These are phyloP conservation scores for Paramecium octaurelia DNA, from an alignment of 73 alveolate genomes.

Conservation along the genomic window DNA sequence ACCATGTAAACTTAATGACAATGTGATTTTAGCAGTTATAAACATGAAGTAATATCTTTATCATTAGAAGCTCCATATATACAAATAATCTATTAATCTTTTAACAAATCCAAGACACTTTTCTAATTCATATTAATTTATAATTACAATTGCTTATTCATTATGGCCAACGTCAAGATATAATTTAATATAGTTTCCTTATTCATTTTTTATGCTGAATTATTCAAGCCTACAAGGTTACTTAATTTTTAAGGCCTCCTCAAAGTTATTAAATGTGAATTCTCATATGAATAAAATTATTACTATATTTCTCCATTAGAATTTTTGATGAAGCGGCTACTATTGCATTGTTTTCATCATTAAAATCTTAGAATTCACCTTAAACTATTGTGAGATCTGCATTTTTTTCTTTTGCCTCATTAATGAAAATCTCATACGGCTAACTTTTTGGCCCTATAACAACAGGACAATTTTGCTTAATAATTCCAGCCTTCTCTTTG, in stretches of 20 bases:
- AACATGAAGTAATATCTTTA: conserved; percentile 55
- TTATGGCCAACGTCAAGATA: conserved; percentile 71
- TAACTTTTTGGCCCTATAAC: conserved; percentile 78
- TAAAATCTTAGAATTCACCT: background rate
- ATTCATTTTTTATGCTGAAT: background rate
- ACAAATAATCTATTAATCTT: conserved; percentile 10
- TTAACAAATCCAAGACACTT: conserved; percentile 50
- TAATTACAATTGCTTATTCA: conserved; percentile 62
- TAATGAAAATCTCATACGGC: conserved; percentile 44
- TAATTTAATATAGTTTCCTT: background rate
- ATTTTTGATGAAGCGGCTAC: background rate
- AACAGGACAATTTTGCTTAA: conserved; percentile 72
- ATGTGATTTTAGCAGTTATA: background rate
- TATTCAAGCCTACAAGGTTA: background rate
- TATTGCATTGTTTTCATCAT: conserved; percentile 46
- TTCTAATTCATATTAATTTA: conserved; percentile 9
- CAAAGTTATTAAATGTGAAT: background rate
- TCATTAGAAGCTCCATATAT: conserved; percentile 73
- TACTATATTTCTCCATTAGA: background rate
- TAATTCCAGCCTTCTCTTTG: conserved; percentile 84
- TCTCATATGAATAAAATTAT: background rate
- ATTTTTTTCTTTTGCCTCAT: conserved; percentile 10
- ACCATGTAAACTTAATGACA: conserved; percentile 30
- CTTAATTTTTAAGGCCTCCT: background rate
- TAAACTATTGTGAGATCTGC: background rate